Percentiles rank a stretch among this genome's conserved stretches.
phyloP scores from a whole-genome alignment of 257 asterid species.

The Echites panduratus region DNA sequence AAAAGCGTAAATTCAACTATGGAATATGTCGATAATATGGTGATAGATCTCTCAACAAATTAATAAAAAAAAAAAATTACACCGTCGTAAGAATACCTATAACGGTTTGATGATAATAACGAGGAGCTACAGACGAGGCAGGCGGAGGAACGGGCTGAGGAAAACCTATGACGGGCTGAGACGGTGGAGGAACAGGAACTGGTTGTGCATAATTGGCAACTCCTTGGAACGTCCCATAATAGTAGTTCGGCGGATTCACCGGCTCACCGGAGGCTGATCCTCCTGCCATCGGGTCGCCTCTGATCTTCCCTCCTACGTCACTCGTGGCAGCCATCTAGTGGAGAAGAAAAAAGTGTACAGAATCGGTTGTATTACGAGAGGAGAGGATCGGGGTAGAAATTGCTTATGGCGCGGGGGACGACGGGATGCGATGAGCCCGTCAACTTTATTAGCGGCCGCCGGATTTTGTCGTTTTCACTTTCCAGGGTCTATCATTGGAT shows the following conservation, averaged over 20 bases:
- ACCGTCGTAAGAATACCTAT: constrained; percentile 37
- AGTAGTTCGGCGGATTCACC: constrained; percentile 37
- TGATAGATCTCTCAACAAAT: background rate
- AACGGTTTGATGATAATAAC: constrained; percentile 51
- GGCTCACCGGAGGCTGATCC: constrained; percentile 24
- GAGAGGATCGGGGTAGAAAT: constrained; percentile 15
- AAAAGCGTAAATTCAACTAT: background rate
- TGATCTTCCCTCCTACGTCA: constrained; percentile 47
- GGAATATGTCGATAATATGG: background rate
- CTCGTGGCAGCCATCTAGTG: constrained; percentile 23
- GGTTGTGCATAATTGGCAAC: constrained; percentile 67
- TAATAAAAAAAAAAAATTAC: background rate
- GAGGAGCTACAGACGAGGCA: constrained; percentile 33
- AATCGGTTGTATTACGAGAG: constrained; percentile 4
- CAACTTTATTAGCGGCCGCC: background rate
- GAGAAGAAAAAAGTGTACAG: background rate
- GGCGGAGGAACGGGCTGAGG: constrained; percentile 80
- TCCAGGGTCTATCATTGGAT: no score
- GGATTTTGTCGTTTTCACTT: no score
- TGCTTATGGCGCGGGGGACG: background rate
- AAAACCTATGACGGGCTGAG: constrained; percentile 60
- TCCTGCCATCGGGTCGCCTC: constrained; percentile 24
- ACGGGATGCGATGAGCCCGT: background rate
- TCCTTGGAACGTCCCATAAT: constrained; percentile 91
- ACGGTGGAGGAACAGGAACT: constrained; percentile 36